Conservation (phyloP, 2,329 filamentous ascomycete genomes). For the Diaporthe capsici region DNA sequence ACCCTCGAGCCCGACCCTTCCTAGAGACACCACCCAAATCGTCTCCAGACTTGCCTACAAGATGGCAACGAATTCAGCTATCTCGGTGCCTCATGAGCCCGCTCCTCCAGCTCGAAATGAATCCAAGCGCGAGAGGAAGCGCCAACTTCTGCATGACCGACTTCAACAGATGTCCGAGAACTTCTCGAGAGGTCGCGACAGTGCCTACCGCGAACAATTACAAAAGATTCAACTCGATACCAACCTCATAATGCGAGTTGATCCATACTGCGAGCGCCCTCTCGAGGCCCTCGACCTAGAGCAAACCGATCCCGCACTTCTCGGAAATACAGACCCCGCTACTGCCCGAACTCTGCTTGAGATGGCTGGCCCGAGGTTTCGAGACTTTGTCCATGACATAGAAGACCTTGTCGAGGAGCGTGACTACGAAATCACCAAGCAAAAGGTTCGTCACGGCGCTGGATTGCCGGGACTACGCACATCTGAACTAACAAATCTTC, state of each 20-base stretch:
- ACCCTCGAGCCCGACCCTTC: background rate
- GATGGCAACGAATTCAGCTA: constrained; percentile 41
- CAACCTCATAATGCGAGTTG: constrained; percentile 85
- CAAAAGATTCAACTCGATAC: constrained; percentile 94
- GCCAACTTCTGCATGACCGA: constrained; percentile 85
- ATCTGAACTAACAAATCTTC: constrained; percentile 10
- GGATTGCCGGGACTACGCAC: background rate
- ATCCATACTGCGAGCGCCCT: constrained; percentile 76
- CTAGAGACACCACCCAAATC: background rate
- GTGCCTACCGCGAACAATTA: constrained; percentile 89
- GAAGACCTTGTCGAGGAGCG: constrained; percentile 90
- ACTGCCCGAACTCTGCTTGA: constrained; percentile 71
- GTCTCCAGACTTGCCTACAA: background rate
- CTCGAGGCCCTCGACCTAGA: constrained; percentile 57
- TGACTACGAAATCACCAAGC: constrained; percentile 84
- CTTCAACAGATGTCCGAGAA: constrained; percentile 81
- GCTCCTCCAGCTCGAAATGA: constrained; percentile 45
- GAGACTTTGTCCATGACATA: constrained; percentile 86
- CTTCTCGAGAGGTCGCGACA: constrained; percentile 85
- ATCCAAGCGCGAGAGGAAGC: constrained; percentile 92
- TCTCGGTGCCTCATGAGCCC: constrained; percentile 29
- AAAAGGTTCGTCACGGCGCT: constrained; percentile 74
- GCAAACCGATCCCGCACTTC: constrained; percentile 33
- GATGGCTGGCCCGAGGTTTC: constrained; percentile 87
- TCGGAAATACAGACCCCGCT: constrained; percentile 53